These are phyloP conservation scores for Pilaira anomala DNA, from an alignment of 192 early-diverging fungal species.

Conservation along the genomic window DNA sequence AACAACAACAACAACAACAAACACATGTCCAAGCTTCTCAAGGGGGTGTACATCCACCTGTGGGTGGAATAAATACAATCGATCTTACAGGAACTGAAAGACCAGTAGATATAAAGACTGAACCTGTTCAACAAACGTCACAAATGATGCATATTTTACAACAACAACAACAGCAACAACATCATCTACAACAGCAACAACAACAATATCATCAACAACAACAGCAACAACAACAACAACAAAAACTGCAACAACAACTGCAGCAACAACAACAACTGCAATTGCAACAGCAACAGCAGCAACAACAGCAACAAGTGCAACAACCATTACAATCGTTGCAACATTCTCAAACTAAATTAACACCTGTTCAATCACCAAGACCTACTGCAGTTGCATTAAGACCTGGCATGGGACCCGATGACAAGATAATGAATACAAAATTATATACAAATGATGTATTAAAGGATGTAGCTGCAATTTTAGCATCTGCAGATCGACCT, in stretches of 20 bases:
- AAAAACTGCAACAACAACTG: constrained; percentile 5
- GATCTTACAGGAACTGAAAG: background rate
- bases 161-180: background rate
- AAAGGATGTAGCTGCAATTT: constrained; percentile 13
- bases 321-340: constrained; percentile 3
- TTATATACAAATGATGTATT: constrained; percentile 20
- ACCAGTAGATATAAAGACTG: background rate
- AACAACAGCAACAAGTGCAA: constrained; percentile 15
- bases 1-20: background rate
- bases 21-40: no score
- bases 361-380: background rate
- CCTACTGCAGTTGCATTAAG: background rate
- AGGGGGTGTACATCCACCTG: no score
- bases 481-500: background rate
- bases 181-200: constrained; percentile 1
- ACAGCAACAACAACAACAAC: constrained; percentile 16
- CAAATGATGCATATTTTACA: background rate
- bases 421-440: constrained; percentile 11
- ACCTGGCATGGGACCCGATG: constrained; percentile 10
- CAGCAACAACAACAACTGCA: constrained; percentile 18
- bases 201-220: background rate
- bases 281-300: constrained; percentile 4
- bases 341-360: background rate
- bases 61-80: no score
- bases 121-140: background rate